Evolutionary conservation across 495 filamentous ascomycete species (phyloP), one percentile per base, ranked within the genome.

Genomic region (Neurospora discreta): DNA sequence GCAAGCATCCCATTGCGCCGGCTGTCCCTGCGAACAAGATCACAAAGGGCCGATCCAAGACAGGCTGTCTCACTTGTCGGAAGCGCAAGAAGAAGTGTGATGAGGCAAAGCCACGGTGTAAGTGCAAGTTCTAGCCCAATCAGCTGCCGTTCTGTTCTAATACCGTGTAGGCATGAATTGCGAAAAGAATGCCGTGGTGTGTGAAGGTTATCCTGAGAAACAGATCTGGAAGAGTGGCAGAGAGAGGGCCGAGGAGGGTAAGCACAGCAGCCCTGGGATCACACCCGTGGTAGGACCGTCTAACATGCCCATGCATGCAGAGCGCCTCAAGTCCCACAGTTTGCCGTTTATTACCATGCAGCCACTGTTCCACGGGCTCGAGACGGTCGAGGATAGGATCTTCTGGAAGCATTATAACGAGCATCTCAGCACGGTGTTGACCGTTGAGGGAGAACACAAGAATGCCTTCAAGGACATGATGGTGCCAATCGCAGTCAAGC

Each of bases 61-160:
- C 94, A 4, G 94, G 94, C 1, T 97, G 94, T 81, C 90, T 95
- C 71, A 97, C 94, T 68, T 98, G 94, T 84, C 87, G 94, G 71
- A 90, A 91, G 77, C 86, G 94, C 39, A 97, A 97, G 84, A 98
- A 97, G 90, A 98, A 98, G 83, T 98, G 94, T 82, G 94, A 97
- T 78, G 94, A 98, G 84, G 89, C 90, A n/a, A 96, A 94, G 77
- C 94, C 94, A 70, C 84, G 87, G 76, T 97, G 92, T 88, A 85
- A 87, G 89, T 82, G 7, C 7, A 26, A 18, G 46, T 52, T 16
- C 39, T 6, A 70, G 23, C 15, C 60, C 16, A n/a, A 40, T 39
- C 6, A 20, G 16, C 15, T 23, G 10, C 10, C 65, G 13, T 38
- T 73, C 38, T 36, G 68, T 69, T 73, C 79, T 82, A 72, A 80